Base-by-base conservation (phyloP, 176 grass and related monocot genomes). In the Guadua angustifolia region DNA sequence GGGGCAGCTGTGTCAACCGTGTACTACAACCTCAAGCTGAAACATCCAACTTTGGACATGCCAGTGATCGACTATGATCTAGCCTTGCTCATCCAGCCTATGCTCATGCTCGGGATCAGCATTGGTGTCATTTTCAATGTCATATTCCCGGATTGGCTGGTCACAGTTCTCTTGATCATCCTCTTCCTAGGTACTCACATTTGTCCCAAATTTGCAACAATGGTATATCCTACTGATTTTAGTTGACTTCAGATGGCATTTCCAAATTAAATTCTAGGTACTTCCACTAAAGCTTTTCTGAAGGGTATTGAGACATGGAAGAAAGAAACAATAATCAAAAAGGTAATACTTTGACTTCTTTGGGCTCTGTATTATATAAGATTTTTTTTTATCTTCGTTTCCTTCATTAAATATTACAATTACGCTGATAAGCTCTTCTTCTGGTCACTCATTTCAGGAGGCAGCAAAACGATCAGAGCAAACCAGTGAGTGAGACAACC, bases 31-130 rank as follows among this genome's bases (percentile, higher is more conserved):
- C 82, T 98, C 29, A 88, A 89, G 83, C 61, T 92, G 73, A 93
- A 77, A 36, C 93, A 98, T 81, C 91, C 91, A 24, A 85, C 85
- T 22, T 79, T 93, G 56, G 85, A 93, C 80, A 88, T 88, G 93
- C 93, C 93, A 5, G 45, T 95, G 7, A 95, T 95, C 19, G 93
- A 98, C 50, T 95, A 98, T 47, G 89, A 93, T 59, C 85, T 98
- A 8, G 93, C 93, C 16, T 69, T 95, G 44, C 93, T 98, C 13
- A 74, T 95, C 63, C 95, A 95, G 78, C 91, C 95, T 1, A 95
- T 95, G 91, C 89, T 98, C 4, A 95, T 93, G 91, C 85, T 98
- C 6, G 95, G 95, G 47, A 82, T 98, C 79, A 95, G 89, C 85
- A 93, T 94, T 2, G 87, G 93, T 21, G 87, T 95, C 76, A 69